Base-by-base conservation (phyloP, 495 filamentous ascomycete genomes). In the Neurospora tetrasperma region DNA sequence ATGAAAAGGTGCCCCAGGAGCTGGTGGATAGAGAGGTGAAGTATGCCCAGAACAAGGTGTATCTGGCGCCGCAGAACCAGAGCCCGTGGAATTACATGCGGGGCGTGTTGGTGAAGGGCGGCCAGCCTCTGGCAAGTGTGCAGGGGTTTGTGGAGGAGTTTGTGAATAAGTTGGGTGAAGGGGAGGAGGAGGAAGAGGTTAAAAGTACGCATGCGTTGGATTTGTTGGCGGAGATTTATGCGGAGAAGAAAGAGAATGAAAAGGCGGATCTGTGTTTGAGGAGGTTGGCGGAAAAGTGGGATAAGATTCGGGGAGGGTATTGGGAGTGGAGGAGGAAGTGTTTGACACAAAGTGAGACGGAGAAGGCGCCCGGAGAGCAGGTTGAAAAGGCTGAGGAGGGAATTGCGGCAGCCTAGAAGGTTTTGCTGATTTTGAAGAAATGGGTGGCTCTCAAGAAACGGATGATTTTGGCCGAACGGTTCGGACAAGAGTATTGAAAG, bases 1-100 rank as follows among this genome's bases (percentile, higher is more conserved):
- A 87, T 71, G 78, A 83, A 16, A 78, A 82, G 72, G 85, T 91
- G 8, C 86, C 89, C 6, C 84, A 86, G 48, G 86, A 88, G 5
- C 79, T 93, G 40, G 81, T 96, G 16, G 89, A 94, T 76, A 84
- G 89, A 40, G 96, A 98, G 84, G 79, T 97, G 54, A 81, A 84
- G 75, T 97, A 88, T 76, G 87, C 90, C 9, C 83, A 93, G 83
- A 82, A 84, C 31, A 90, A 91, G 78, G 92, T 97, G 70, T 77
- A 83, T 35, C 84, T 89, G 31, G 94, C 94, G 69, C 96, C 96
- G 41, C 95, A 98, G 84, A 99, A 98, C 79, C 91, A 93, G 78
- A 93, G 91, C 76, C 88, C 94, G 8, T 99, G 96, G 96, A 93
- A 91, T 76, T 99, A 97, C 82, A 84, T 98, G 23, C 85, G 90